These are phyloP conservation scores for Blechomonas ayalai DNA, from an alignment of 208 protist genomes.

Conservation along the genomic window DNA sequence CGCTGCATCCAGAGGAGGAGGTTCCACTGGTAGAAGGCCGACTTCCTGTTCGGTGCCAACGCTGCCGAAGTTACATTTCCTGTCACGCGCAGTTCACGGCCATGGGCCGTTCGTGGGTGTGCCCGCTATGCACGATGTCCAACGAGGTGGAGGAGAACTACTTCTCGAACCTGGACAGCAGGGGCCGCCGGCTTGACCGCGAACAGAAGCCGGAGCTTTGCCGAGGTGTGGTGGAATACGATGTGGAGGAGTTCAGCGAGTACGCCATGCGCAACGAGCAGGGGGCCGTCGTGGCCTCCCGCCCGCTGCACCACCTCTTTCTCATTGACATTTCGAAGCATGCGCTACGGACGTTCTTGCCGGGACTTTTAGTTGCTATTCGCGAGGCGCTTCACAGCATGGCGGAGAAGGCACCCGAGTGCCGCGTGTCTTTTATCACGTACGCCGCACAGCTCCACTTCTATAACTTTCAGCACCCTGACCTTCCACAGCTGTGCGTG, in stretches of 20 bases:
- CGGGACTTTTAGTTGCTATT: slow-evolving; percentile 65
- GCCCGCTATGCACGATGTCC: slow-evolving; percentile 81
- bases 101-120: slow-evolving; percentile 83
- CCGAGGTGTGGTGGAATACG: slow-evolving; percentile 81
- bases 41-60: slow-evolving; percentile 87
- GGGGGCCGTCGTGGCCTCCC: slow-evolving; percentile 17
- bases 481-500: slow-evolving; percentile 73
- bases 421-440: slow-evolving; percentile 83
- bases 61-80: slow-evolving; percentile 91
- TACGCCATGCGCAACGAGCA: slow-evolving; percentile 51
- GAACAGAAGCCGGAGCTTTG: slow-evolving; percentile 54
- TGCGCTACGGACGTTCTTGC: slow-evolving; percentile 49
- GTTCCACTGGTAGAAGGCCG: slow-evolving; percentile 55
- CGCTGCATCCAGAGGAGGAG: slow-evolving; percentile 55
- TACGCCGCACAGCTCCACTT: slow-evolving; percentile 86
- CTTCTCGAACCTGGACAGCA: slow-evolving; percentile 83
- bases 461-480: slow-evolving; percentile 74
- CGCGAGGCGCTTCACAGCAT: slow-evolving; percentile 57
- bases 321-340: slow-evolving; percentile 72
- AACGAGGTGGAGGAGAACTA: slow-evolving; percentile 69
- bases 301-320: slow-evolving; percentile 83
- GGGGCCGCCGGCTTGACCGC: slow-evolving; percentile 51
- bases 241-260: slow-evolving; percentile 72
- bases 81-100: slow-evolving; percentile 79
- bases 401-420: slow-evolving; percentile 55